Percentiles rank a stretch among this genome's conserved stretches.
Conservation (phyloP, 1,139 yeast species). For the Scheffersomyces stambukii region DNA sequence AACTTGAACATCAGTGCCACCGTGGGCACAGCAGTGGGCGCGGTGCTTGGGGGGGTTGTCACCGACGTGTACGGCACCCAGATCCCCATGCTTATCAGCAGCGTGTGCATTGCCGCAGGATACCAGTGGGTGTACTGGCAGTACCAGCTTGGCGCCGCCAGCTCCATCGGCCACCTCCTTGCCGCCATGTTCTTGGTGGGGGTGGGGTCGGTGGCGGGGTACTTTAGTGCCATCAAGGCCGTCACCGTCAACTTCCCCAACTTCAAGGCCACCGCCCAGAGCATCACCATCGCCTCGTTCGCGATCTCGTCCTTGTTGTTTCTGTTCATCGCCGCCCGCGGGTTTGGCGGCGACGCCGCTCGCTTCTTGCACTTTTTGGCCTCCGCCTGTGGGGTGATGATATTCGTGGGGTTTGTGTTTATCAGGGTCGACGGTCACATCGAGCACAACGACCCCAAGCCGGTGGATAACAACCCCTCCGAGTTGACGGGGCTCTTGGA, state of each 20-base stretch:
- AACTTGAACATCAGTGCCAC: conserved; percentile 29
- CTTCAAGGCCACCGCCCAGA: conserved; percentile 31
- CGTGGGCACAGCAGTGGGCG: conserved; percentile 30
- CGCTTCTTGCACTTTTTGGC: conserved; percentile 22
- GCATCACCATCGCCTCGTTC: conserved; percentile 34
- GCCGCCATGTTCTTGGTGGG: conserved; percentile 31
- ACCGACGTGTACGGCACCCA: conserved; percentile 34
- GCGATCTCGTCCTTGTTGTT: conserved; percentile 32
- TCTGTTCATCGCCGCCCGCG: conserved; percentile 19
- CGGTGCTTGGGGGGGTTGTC: conserved; percentile 26
- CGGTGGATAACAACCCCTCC: conserved; percentile 2
- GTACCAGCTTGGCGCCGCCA: conserved; percentile 16
- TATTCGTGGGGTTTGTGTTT: conserved; percentile 26
- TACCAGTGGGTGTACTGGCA: conserved; percentile 24
- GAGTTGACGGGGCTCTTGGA: conserved; percentile 8
- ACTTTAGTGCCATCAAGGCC: conserved; percentile 33
- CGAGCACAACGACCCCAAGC: conserved; percentile 9
- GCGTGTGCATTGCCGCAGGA: conserved; percentile 20
- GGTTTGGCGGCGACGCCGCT: conserved; percentile 20
- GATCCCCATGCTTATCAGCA: conserved; percentile 27
- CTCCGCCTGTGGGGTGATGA: conserved; percentile 21
- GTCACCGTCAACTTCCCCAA: conserved; percentile 30
- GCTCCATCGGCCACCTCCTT: conserved; percentile 15
- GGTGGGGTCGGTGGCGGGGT: conserved; percentile 30
- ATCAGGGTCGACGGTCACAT: conserved; percentile 28